Evolutionary conservation across 177 flowering plant genomes (phyloP), one percentile per base, ranked within the genome.

Genomic region (Tripterygium wilfordii): DNA sequence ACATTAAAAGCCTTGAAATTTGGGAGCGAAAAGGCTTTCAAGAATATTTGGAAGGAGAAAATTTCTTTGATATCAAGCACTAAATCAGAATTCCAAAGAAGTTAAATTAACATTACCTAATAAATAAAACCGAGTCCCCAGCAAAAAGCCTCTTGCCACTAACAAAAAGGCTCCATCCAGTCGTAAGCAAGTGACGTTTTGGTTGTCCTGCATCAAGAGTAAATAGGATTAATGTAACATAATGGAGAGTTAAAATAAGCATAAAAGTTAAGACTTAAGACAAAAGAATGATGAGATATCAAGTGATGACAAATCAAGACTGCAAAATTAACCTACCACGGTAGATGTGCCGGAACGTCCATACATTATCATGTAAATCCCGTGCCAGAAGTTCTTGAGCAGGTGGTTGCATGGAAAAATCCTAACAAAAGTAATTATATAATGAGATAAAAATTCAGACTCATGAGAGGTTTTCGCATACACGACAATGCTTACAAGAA

Each of bases 161-260:
- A 21, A 92, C 96, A 73, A 92, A 92, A 26, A 88, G 68, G 69
- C 98, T 88, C 98, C 98, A 92, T n/a, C 98, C 98, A 1, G 98
- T 92, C n/a, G 98, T 92, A 17, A 92, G 91, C 72, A 92, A 68
- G 67, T 92, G 98, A 8, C 98, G 68, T 56, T 89, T 92, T 35
- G 98, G 98, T 69, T 92, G 96, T 56, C 98, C 98, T 92, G 65
- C 26, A 44, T 36, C n/a, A 39, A 18, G 37, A 51, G 45, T 45
- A 37, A 58, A 26, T 7, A 46, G 8, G 42, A 51, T n/a, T 12
- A n/a, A n/a, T n/a, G n/a, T n/a, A n/a, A n/a, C n/a, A n/a, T n/a
- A n/a, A n/a, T n/a, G n/a, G n/a, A n/a, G n/a, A n/a, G n/a, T n/a
- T n/a, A n/a, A n/a, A n/a, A n/a, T n/a, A n/a, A n/a, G n/a, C n/a